Base-by-base conservation (phyloP, 1,284 basidiomycete species). In the Pseudozyma pruni region DNA sequence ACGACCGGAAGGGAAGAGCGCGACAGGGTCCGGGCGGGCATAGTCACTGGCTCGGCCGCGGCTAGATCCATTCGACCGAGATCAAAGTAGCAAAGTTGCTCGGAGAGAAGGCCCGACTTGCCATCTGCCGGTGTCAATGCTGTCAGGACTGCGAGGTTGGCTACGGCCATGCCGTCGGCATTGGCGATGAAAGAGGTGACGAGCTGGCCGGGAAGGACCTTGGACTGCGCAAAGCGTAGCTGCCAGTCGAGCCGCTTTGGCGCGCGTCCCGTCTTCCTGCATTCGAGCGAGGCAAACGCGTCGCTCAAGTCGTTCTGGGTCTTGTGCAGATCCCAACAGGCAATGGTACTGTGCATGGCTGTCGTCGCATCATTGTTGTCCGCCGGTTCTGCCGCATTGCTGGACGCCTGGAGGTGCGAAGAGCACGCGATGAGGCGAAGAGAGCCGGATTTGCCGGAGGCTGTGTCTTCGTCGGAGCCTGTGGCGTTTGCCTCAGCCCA, bases 261-360 rank as follows among this genome's bases (percentile, higher is more conserved):
- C 2, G 46, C 44, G 13, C 63, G 59, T 1, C 64, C 60, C 5
- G 55, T 53, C 44, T 72, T 72, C 25, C 56, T 47, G 44, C 70
- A 72, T 48, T 72, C 70, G 27, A 72, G 59, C 27, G 59, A 55
- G 14, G 44, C 40, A 23, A 72, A 72, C 6, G 70, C 70, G 10
- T 72, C 70, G 42, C 56, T 68, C 13, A 72, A 47, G 44, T 60
- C 70, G 40, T 55, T 51, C 22, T 60, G 59, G 14, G 48, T 46
- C 32, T 54, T 59, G 31, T 14, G 3, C 8, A 68, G 32, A 29
- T 72, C 56, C 70, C 70, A 72, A 8, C 52, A 32, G 10, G 60
- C 50, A n/a, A 72, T 41, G n/a, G 1, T 53, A 45, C 47, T 68
- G 54, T 44, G 47, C 48, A 60, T 37, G n/a, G n/a, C 22, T 7